Evolutionary conservation across 1,284 basidiomycete species (phyloP).

Genomic region (Melampsora larici-populina): DNA sequence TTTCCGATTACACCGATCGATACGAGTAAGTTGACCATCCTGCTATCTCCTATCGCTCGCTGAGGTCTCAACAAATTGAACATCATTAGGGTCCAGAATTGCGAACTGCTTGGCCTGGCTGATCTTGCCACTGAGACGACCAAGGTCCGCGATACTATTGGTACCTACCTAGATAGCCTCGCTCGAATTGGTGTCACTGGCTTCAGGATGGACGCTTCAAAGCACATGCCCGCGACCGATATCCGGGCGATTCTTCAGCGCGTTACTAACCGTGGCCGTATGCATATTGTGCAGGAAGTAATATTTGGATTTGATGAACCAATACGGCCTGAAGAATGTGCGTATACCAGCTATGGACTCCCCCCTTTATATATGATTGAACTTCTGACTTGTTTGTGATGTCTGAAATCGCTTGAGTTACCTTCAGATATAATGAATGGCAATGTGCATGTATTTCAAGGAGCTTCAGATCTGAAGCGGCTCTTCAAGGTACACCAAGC

Average conservation of each 20-base stretch:
- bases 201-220: constrained; percentile 34
- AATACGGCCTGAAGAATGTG: constrained; percentile 40
- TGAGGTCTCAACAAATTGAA: not conserved
- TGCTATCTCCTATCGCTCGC: not conserved
- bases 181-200: constrained; percentile 10
- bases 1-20: constrained; percentile 15
- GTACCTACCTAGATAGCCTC: constrained; percentile 5
- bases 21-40: constrained; percentile 15
- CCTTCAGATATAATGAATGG: constrained; percentile 31
- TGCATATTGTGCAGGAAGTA: constrained; percentile 33
- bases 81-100: constrained; percentile 30
- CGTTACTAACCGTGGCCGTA: not conserved
- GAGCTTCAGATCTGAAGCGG: constrained; percentile 29
- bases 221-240: constrained; percentile 33
- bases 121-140: constrained; percentile 16
- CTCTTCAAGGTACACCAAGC: constrained; percentile 17
- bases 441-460: constrained; percentile 37
- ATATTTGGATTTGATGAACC: constrained; percentile 27
- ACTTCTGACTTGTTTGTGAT: not conserved
- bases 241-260: constrained; percentile 12
- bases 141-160: constrained; percentile 6
- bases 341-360: not conserved
- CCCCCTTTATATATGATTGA: too few relatives aligned
- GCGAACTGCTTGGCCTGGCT: constrained; percentile 38
- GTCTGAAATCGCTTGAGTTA: not conserved